Percentiles rank a stretch among this genome's conserved stretches.
Conservation (phyloP, 768 basidiomycete species). For the Leccinum pellstonianum region DNA sequence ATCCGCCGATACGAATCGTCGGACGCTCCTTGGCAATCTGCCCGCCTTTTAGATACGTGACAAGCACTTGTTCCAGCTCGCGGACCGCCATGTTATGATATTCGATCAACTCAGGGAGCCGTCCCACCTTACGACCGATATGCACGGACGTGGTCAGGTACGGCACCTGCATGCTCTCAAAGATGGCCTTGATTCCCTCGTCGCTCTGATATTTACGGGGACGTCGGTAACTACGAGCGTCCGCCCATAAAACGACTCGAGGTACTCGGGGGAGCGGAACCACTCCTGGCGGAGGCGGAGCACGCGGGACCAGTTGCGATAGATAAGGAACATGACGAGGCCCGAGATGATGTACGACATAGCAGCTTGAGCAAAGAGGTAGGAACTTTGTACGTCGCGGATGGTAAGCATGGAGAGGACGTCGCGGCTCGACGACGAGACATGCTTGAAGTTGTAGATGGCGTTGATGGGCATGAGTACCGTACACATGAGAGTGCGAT, state of each 20-base stretch:
- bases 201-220: constrained; percentile 79
- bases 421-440: constrained; percentile 49
- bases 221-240: constrained; percentile 86
- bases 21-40: constrained; percentile 80
- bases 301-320: constrained; percentile 76
- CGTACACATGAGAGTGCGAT: constrained; percentile 65
- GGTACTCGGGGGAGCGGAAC: constrained; percentile 90
- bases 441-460: constrained; percentile 73
- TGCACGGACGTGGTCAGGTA: constrained; percentile 92
- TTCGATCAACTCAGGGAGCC: constrained; percentile 87
- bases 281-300: constrained; percentile 76
- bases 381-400: constrained; percentile 68
- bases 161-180: constrained; percentile 72
- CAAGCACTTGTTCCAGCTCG: constrained; percentile 85
- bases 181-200: constrained; percentile 75
- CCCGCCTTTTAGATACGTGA: constrained; percentile 85
- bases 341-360: constrained; percentile 79
- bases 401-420: constrained; percentile 82
- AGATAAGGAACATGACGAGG: constrained; percentile 69
- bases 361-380: constrained; percentile 82
- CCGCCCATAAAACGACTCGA: constrained; percentile 88
- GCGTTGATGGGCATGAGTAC: constrained; percentile 87
- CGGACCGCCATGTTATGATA: constrained; percentile 93
- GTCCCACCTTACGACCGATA: constrained; percentile 83
- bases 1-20: constrained; percentile 74